Evolutionary conservation across 805 yeast genomes (phyloP).

Genomic region (Komagataella pseudopastoris): DNA sequence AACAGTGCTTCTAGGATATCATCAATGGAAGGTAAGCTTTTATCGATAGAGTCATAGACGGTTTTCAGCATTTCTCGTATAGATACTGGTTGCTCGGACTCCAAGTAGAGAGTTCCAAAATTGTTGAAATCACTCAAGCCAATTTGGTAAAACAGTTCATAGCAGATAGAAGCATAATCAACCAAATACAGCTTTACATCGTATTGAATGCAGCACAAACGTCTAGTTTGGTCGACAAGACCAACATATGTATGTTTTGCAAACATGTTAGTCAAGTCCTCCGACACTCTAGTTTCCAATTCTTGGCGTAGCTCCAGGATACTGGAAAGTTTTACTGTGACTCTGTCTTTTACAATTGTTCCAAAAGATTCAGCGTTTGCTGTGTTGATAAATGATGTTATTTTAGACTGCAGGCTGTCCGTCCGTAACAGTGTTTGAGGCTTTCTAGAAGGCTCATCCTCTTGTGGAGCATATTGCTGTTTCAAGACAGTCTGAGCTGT

Average conservation of each 20-base stretch:
- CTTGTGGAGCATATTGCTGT: background rate
- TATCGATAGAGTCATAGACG: slow-evolving; percentile 13
- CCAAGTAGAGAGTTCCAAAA: slow-evolving; percentile 48
- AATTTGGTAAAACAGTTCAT: slow-evolving; percentile 69
- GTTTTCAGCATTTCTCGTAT: slow-evolving; percentile 23
- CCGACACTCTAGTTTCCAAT: slow-evolving; percentile 30
- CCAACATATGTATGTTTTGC: slow-evolving; percentile 69
- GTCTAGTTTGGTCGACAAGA: slow-evolving; percentile 52
- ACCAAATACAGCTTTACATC: slow-evolving; percentile 67
- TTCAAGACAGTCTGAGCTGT: slow-evolving; percentile 41
- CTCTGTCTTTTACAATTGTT: slow-evolving; percentile 12
- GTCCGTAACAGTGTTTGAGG: slow-evolving; percentile 64
- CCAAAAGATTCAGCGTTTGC: background rate
- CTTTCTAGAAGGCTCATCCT: slow-evolving; percentile 20
- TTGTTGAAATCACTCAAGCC: slow-evolving; percentile 70
- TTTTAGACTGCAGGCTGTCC: slow-evolving; percentile 48
- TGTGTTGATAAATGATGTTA: slow-evolving; percentile 22
- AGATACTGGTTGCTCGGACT: slow-evolving; percentile 15
- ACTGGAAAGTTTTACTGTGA: slow-evolving; percentile 40
- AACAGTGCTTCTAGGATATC: slow-evolving; percentile 15
- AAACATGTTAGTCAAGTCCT: slow-evolving; percentile 52
- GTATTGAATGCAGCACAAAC: slow-evolving; percentile 76
- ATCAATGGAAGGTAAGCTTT: slow-evolving; percentile 7
- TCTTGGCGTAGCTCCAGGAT: slow-evolving; percentile 39
- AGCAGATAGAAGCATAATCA: slow-evolving; percentile 61